Conservation (phyloP, 768 basidiomycete species). For the Trametes meyenii region DNA sequence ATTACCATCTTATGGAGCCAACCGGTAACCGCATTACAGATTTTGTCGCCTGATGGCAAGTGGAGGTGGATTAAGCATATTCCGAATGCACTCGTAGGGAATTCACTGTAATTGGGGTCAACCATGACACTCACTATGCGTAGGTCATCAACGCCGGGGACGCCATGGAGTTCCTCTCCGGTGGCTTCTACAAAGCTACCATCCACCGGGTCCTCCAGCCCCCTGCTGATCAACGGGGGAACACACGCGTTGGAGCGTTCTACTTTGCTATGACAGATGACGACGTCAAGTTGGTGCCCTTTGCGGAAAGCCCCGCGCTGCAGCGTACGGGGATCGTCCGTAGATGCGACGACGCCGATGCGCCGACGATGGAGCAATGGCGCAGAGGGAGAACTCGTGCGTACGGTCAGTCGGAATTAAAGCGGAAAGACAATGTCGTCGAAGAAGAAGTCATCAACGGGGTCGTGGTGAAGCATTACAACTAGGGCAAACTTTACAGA, state of each 20-base stretch:
- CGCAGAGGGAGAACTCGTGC: slow-evolving; percentile 33
- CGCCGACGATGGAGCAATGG: slow-evolving; percentile 36
- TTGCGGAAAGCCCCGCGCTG: slow-evolving; percentile 37
- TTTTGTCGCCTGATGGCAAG: slow-evolving; percentile 36
- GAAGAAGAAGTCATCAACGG: slow-evolving; percentile 40
- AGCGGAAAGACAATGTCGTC: slow-evolving; percentile 33
- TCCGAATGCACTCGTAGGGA: slow-evolving; percentile 39
- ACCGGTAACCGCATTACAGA: slow-evolving; percentile 39
- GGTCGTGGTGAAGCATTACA: slow-evolving; percentile 39
- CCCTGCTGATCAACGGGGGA: slow-evolving; percentile 36
- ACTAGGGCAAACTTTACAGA: slow-evolving; percentile 20
- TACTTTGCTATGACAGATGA: slow-evolving; percentile 41
- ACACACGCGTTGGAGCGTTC: slow-evolving; percentile 38
- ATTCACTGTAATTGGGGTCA: no score
- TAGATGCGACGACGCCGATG: slow-evolving; percentile 31
- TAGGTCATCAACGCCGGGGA: slow-evolving; percentile 46
- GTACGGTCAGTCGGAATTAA: slow-evolving; percentile 35
- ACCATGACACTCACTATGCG: background rate
- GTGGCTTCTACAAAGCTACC: slow-evolving; percentile 40
- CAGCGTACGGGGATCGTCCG: slow-evolving; percentile 34
- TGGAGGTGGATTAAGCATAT: slow-evolving; percentile 42
- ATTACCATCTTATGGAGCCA: slow-evolving; percentile 42
- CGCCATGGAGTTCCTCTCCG: slow-evolving; percentile 37
- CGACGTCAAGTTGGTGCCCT: slow-evolving; percentile 33
- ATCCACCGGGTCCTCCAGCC: slow-evolving; percentile 42